These are phyloP conservation scores for Metschnikowia sp. DNA, from an alignment of 805 yeast genomes.

Conservation along the genomic window DNA sequence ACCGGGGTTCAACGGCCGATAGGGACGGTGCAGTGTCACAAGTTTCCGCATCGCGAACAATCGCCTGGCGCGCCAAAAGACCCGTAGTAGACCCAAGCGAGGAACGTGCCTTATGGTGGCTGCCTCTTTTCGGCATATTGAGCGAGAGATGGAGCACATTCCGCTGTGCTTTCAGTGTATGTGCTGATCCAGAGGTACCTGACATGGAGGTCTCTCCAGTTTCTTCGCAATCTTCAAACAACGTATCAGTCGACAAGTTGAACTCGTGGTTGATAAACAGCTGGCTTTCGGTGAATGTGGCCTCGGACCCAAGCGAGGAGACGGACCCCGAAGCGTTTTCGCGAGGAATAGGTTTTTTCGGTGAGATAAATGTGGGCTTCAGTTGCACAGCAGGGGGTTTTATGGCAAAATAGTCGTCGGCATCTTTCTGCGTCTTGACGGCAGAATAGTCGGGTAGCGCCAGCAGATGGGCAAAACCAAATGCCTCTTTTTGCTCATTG, in stretches of 20 bases:
- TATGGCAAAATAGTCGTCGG: conserved; percentile 13
- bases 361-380: conserved; percentile 5
- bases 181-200: neutral
- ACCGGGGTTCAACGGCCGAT: conserved; percentile 23
- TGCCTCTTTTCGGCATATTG: conserved; percentile 3
- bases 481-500: neutral
- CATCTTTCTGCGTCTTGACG: neutral
- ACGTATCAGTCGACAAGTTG: conserved; percentile 28
- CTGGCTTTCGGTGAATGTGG: conserved; percentile 12
- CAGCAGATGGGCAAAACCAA: neutral
- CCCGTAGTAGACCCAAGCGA: conserved; percentile 4
- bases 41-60: conserved; percentile 1
- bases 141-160: conserved; percentile 15
- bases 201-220: neutral
- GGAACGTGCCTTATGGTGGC: conserved; percentile 4
- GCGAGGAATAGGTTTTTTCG: neutral
- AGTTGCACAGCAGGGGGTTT: conserved; percentile 6
- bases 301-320: conserved; percentile 28
- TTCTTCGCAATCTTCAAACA: conserved; percentile 24
- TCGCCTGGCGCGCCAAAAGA: conserved; percentile 6
- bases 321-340: conserved; percentile 18
- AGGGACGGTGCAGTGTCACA: conserved; percentile 8
- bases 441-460: neutral
- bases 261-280: conserved; percentile 15
- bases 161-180: conserved; percentile 6